These are phyloP conservation scores for sorghum (Sorghum bicolor) DNA, from an alignment of 176 grass and related monocot genomes.

Conservation along the genomic window Sorghum_bicolor_NCBIv3 NC_012876.2:55985001-55985500, in stretches of 20 bases:
- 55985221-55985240: conserved; percentile 49
- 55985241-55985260: conserved; percentile 55
- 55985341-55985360: conserved; percentile 74
- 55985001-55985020: neutral
- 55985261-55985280: conserved; percentile 54
- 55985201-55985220: conserved; percentile 25
- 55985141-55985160: conserved; percentile 77
- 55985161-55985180: conserved; percentile 53
- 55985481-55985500: conserved; percentile 29
- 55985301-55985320: conserved; percentile 57
- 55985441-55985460: conserved; percentile 38
- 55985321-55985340: conserved; percentile 82
- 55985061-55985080: conserved; percentile 55
- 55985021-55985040: conserved; percentile 14
- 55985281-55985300: conserved; percentile 55
- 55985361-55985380: conserved; percentile 70
- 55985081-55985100: conserved; percentile 67
- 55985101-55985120: conserved; percentile 82
- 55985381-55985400: conserved; percentile 83
- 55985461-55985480: conserved; percentile 29
- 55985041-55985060: conserved; percentile 9
- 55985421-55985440: conserved; percentile 57
- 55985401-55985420: conserved; percentile 72
- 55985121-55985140: conserved; percentile 72
- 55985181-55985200: conserved; percentile 49